A percentile compares a stretch with the other conserved stretches of the same genome.
Conservation (phyloP, 306 rosid genomes). For the Castanopsis chinensis region DNA sequence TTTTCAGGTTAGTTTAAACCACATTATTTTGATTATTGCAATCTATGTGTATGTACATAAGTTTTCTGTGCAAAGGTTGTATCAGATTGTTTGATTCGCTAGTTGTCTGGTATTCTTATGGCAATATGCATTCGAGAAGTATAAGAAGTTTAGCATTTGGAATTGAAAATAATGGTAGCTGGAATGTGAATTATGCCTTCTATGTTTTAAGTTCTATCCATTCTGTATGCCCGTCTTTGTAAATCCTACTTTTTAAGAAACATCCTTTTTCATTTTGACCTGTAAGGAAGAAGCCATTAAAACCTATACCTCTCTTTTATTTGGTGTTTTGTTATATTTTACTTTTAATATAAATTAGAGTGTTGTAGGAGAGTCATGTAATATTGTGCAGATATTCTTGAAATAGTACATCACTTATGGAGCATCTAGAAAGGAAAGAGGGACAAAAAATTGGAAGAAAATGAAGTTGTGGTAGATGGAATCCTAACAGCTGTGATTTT, state of each 20-base stretch:
- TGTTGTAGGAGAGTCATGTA: background rate
- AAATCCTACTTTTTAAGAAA: background rate
- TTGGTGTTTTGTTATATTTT: background rate
- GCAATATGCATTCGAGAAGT: conserved; percentile 4
- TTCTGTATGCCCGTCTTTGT: background rate
- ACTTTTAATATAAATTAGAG: background rate
- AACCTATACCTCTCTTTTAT: background rate
- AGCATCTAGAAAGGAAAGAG: background rate
- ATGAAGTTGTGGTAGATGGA: conserved; percentile 25
- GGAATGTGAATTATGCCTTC: conserved; percentile 7
- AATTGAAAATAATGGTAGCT: conserved; percentile 19
- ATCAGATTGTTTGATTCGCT: background rate
- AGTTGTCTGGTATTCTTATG: conserved; percentile 12
- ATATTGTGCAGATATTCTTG: background rate
- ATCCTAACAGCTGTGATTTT: conserved; percentile 30
- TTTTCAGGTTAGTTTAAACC: no score
- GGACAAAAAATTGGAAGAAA: background rate
- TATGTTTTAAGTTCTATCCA: background rate
- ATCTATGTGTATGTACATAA: background rate
- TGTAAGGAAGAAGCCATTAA: background rate
- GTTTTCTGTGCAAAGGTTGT: conserved; percentile 5
- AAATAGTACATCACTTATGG: background rate
- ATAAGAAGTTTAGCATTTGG: conserved; percentile 9
- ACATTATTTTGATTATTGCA: no score
- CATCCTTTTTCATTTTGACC: background rate